Base-by-base conservation (phyloP, 495 filamentous ascomycete genomes). In the Aspergillus carlsbadensis region DNA sequence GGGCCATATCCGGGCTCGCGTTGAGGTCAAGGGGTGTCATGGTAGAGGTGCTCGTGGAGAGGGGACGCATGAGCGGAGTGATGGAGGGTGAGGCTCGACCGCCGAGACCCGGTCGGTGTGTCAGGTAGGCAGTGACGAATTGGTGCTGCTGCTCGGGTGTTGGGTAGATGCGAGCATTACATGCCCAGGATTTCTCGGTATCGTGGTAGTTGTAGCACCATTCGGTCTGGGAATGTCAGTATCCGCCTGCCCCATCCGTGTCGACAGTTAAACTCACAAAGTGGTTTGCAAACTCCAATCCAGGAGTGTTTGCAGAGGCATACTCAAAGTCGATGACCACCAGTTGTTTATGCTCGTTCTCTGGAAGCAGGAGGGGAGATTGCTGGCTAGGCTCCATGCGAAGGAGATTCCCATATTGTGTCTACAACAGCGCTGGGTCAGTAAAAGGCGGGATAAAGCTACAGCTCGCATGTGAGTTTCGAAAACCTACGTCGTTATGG, bases 271-370 rank as follows among this genome's bases (percentile, higher is more conserved):
- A 4, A 29, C 81, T 75, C 62, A 90, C 85, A 72, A 98, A 99
- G 69, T 99, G 94, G 70, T 99, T 99, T 47, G 92, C 94, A 69
- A 99, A 96, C 70, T 99, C 94, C 26, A 90, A 80, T 2, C 91
- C 95, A 5, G 85, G 86, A 1, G 85, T 75, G 65, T 97, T 99
- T 46, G 94, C 92, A 10, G 86, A 91, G 1, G 95, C 90, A 66
- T 99, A 99, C 68, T 99, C 94, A 63, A 99, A 99, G 71, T 99
- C 94, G 64, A 99, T 99, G 51, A 99, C 94, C 2, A 96, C 78
- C 5, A 99, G 83, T 65, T 93, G 92, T 69, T 92, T 96, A 73
- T 99, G 94, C 60, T 92, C 84, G 65, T 96, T 96, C 36, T 86
- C 83, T 0, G 94, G 95, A 31, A 89, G 81, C 7, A 97, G 84